phyloP scores from a whole-genome alignment of 345 rosid species.

The Combretum micranthum region DNA sequence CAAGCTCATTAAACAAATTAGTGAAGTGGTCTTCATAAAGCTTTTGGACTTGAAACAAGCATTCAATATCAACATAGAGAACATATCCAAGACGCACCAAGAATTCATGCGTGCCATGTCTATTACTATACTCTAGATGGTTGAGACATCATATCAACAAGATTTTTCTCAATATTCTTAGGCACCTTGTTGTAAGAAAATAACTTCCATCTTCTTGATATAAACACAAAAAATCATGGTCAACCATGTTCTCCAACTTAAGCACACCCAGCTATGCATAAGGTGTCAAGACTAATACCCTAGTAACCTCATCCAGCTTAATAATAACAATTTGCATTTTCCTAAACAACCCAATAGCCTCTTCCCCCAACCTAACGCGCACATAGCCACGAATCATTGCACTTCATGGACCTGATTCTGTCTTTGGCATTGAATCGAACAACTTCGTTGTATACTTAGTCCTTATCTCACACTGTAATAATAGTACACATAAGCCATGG shows the following conservation, averaged over 20 bases:
- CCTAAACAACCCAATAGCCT: no score
- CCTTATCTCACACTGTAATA: no score
- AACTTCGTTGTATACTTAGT: no score
- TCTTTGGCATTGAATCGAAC: no score
- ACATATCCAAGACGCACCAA: slow-evolving; percentile 78
- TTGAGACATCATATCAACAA: slow-evolving; percentile 82
- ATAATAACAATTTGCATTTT: no score
- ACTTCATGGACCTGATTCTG: no score
- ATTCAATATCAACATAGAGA: slow-evolving; percentile 73
- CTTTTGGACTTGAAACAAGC: slow-evolving; percentile 69
- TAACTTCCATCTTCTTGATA: slow-evolving; percentile 87
- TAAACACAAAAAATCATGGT: slow-evolving; percentile 75
- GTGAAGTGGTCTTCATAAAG: slow-evolving; percentile 66
- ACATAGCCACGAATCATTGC: no score
- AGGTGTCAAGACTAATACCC: no score
- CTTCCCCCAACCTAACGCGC: no score
- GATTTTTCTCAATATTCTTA: slow-evolving; percentile 74
- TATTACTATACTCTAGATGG: slow-evolving; percentile 77
- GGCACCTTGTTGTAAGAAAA: slow-evolving; percentile 83
- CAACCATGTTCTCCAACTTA: slow-evolving; percentile 84
- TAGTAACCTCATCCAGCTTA: no score
- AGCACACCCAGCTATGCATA: no score
- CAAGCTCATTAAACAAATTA: slow-evolving; percentile 78
- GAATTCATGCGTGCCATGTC: slow-evolving; percentile 98
- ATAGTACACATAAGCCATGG: no score